A percentile compares a stretch with the other conserved stretches of the same genome.
Conservation (phyloP, 345 rosid genomes). For the Crucihimalaya himalaica region DNA sequence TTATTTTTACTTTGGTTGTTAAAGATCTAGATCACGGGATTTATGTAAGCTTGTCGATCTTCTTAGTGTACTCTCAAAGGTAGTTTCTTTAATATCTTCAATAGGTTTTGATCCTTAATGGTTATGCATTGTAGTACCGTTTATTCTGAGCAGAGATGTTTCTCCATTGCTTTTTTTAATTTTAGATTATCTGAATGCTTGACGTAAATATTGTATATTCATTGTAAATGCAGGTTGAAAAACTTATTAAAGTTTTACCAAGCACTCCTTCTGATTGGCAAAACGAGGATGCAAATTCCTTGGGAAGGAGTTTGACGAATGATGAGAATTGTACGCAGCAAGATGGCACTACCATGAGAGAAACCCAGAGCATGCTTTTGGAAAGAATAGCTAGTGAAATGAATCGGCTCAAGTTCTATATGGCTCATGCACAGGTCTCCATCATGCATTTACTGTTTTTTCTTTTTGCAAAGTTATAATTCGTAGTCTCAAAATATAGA, state of each 20-base stretch:
- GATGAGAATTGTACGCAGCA: slow-evolving; percentile 52
- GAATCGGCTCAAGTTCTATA: slow-evolving; percentile 92
- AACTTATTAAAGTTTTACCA: slow-evolving; percentile 90
- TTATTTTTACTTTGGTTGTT: background rate
- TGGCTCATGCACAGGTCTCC: slow-evolving; percentile 93
- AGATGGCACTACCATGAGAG: slow-evolving; percentile 79
- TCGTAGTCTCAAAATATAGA: slow-evolving; percentile 5
- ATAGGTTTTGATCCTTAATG: background rate
- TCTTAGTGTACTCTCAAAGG: slow-evolving; percentile 4
- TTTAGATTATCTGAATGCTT: background rate
- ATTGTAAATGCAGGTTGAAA: slow-evolving; percentile 69
- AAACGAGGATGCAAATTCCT: slow-evolving; percentile 56
- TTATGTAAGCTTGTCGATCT: background rate
- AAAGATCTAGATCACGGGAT: slow-evolving; percentile 14
- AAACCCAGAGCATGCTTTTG: slow-evolving; percentile 95
- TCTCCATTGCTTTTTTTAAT: background rate
- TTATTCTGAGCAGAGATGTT: background rate
- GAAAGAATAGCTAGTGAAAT: slow-evolving; percentile 98
- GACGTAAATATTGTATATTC: background rate
- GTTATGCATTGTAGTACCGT: slow-evolving; percentile 5
- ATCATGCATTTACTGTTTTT: slow-evolving; percentile 30
- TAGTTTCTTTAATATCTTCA: background rate
- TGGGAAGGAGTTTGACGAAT: slow-evolving; percentile 47
- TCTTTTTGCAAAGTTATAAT: background rate
- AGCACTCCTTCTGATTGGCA: slow-evolving; percentile 84